Evolutionary conservation across 2,329 filamentous ascomycete genomes (phyloP), one percentile per base, ranked within the genome.

Genomic region (Trichoderma aggressivum): DNA sequence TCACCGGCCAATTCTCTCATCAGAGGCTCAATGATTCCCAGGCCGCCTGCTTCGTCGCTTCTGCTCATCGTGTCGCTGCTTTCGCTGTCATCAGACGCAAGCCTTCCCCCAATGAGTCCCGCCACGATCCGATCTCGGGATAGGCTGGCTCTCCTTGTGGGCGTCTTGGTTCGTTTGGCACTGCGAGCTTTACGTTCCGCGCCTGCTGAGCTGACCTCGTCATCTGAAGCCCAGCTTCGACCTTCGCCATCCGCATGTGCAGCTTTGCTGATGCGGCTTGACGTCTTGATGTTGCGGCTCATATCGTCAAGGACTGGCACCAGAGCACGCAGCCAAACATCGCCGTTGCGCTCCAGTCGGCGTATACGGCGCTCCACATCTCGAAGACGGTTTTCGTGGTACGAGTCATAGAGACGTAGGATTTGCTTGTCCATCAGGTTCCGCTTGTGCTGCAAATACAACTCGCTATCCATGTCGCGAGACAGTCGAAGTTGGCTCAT

Each of bases 281-380:
- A 70, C 5, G 56, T 21, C 59, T 74, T 77, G 26, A 84, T 75
- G 7, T 78, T 79, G 26, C 79, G 77, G 74, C 83, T 82, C 36
- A 87, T 78, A 36, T 81, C 82, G 43, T 85, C 81, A 50, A 87
- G 77, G 5, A 87, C 78, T 5, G 84, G 82, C 2, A 83, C 77
- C 30, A 87, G 75, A 3, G 84, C 81, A 16, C 81, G 78, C 55
- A 84, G 76, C 81, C 83, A 84, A 3, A 83, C 77, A 50, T 86
- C 84, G 53, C 83, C 82, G 62, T 84, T 84, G 18, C 80, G 79
- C 76, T 87, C 85, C 2, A 87, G 79, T 18, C 80, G 79, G 7
- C 81, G 80, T 14, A 87, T 76, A 1, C 85, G 82, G 12, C 79
- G 80, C 73, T 86, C 84, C 77, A 86, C 83, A 50, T 87, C 86